Evolutionary conservation across 1,139 yeast genomes (phyloP).

Genomic region (Yamadazyma dushanensis): DNA sequence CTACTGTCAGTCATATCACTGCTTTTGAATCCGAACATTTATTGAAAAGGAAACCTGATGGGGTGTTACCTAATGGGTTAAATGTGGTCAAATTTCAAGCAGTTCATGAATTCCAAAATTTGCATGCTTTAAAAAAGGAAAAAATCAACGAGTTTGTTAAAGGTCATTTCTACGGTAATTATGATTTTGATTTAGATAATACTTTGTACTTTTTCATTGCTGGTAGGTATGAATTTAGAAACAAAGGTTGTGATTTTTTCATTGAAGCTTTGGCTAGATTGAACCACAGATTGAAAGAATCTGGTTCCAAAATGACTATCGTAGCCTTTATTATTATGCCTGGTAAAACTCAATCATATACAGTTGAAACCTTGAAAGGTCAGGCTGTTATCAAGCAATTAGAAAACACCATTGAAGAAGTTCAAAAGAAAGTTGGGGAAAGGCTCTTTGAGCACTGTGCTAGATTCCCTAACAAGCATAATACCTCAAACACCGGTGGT

Average conservation of each 20-base stretch:
- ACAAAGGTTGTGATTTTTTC: slow-evolving; percentile 95
- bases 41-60: slow-evolving; percentile 94
- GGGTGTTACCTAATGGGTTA: slow-evolving; percentile 94
- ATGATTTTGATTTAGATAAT: slow-evolving; percentile 91
- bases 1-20: slow-evolving; percentile 95
- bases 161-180: slow-evolving; percentile 96
- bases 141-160: slow-evolving; percentile 92
- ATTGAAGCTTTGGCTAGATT: slow-evolving; percentile 91
- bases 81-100: slow-evolving; percentile 96
- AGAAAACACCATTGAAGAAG: slow-evolving; percentile 86
- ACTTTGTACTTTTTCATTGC: slow-evolving; percentile 95
- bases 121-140: slow-evolving; percentile 89
- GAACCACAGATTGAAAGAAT: slow-evolving; percentile 79
- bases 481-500: slow-evolving; percentile 56
- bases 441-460: slow-evolving; percentile 91
- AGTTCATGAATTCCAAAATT: slow-evolving; percentile 95
- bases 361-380: slow-evolving; percentile 93
- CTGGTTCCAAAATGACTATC: slow-evolving; percentile 85
- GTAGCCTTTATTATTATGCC: slow-evolving; percentile 99
- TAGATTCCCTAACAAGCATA: slow-evolving; percentile 62
- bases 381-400: slow-evolving; percentile 94
- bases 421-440: slow-evolving; percentile 84
- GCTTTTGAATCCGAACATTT: slow-evolving; percentile 94
- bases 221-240: slow-evolving; percentile 95
- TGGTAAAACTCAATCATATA: slow-evolving; percentile 88